These are phyloP conservation scores for Scalesia atractyloides DNA, from an alignment of 129 eudicot genomes.

Conservation along the genomic window DNA sequence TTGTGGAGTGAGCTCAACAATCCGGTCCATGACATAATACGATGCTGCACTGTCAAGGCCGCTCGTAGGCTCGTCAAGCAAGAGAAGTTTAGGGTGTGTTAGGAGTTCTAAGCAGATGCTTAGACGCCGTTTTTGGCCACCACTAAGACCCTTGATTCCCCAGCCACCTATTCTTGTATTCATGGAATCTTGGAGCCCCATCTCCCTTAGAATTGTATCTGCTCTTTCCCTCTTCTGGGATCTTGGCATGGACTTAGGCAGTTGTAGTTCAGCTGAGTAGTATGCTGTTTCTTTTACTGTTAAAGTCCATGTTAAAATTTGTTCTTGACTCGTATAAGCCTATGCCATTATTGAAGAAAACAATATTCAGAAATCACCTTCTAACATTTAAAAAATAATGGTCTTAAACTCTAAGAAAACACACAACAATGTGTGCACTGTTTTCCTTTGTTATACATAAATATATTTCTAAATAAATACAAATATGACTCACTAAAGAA, in stretches of 20 bases:
- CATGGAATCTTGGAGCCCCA: constrained; percentile 71
- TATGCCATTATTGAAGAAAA: neutral
- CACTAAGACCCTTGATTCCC: constrained; percentile 69
- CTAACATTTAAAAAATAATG: neutral
- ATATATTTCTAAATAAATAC: neutral
- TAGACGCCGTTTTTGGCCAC: constrained; percentile 68
- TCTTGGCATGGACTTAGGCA: constrained; percentile 59
- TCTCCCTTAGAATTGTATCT: constrained; percentile 62
- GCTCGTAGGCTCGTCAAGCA: constrained; percentile 86
- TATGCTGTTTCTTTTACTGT: constrained; percentile 74
- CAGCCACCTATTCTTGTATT: constrained; percentile 79
- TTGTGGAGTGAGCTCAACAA: constrained; percentile 49
- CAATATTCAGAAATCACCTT: neutral
- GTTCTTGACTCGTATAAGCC: constrained; percentile 87
- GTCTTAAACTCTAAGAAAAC: neutral
- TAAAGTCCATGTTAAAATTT: constrained; percentile 59
- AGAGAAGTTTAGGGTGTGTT: constrained; percentile 61
- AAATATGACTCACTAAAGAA: neutral
- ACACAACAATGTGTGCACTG: neutral
- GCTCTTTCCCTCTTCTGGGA: constrained; percentile 62
- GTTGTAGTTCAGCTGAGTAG: constrained; percentile 79
- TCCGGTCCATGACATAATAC: constrained; percentile 61
- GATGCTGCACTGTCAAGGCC: constrained; percentile 86
- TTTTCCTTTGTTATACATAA: neutral
- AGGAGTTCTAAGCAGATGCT: constrained; percentile 70